Evolutionary conservation across 345 rosid species (phyloP), one percentile per base, ranked within the genome.

Genomic region (Sonneratia alba): DNA sequence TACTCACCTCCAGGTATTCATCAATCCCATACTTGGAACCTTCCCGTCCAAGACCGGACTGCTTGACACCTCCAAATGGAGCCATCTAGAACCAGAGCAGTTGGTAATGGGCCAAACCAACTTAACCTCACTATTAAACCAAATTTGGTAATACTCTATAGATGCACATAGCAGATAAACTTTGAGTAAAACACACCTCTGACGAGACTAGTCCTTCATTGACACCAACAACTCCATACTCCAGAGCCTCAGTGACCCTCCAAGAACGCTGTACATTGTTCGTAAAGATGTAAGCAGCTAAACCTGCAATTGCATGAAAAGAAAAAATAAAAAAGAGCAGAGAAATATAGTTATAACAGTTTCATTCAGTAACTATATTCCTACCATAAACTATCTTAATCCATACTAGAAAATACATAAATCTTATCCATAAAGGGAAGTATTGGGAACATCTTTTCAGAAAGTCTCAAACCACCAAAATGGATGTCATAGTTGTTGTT

Each of bases 11-110:
- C 69, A 87, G 81, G 77, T 89, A 95, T 80, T 92, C 97, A 74
- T 95, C 98, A 75, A 92, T 42, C 71, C 99, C 99, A 70, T 95
- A 95, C 82, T 92, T 92, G 75, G 97, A 95, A 77, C 98, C 99
- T 85, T 95, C 99, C 70, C 98, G 87, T 76, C 97, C 99, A 72
- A 92, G 92, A 77, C 96, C 97, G 69, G 97, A 92, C 76, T 95
- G 96, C 78, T 2, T 15, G 24, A 19, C 87, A 77, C 97, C 97
- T 61, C 96, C 98, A 78, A 94, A 94, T 76, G 98, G 98, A 83
- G 98, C 97, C 76, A 91, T 96, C 99, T 90, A 81, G 68, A 70
- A 62, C 73, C 42, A 53, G 40, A 36, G 37, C 4, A 36, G 64
- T 68, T 55, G 67, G 37, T 14, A 56, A 49, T 69, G 64, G 36